A percentile compares a stretch with the other conserved stretches of the same genome.
Conservation (phyloP, 169 alveolate species). For the Neospora caninum region DNA sequence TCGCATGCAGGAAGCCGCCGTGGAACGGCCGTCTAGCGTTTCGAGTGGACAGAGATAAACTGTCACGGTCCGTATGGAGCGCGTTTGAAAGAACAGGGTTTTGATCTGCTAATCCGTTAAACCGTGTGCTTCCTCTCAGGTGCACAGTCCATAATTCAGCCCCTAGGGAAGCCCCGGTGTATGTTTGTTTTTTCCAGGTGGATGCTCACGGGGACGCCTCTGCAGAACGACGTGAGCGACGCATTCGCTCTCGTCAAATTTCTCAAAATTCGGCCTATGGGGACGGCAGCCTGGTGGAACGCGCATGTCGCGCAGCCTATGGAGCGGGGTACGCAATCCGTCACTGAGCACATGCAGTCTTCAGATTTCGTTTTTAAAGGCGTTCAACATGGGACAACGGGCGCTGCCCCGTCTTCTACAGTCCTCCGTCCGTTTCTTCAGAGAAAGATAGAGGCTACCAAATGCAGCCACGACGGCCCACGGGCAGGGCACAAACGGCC, state of each 20-base stretch:
- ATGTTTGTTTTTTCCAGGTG: conserved; percentile 73
- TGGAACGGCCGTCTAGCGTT: too few species aligned
- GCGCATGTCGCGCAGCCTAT: conserved; percentile 74
- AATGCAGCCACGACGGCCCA: not conserved
- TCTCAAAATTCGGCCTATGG: conserved; percentile 87
- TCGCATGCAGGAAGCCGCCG: too few species aligned
- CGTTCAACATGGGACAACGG: not conserved
- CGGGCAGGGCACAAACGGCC: too few species aligned
- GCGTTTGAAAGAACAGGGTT: too few species aligned
- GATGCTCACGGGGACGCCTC: conserved; percentile 95
- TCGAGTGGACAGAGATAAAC: too few species aligned
- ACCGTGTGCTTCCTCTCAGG: too few species aligned
- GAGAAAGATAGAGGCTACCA: not conserved
- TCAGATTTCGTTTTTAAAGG: not conserved
- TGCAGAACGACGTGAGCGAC: conserved; percentile 90
- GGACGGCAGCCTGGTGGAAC: conserved; percentile 83
- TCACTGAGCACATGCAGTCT: conserved; percentile 43
- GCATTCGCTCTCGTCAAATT: conserved; percentile 87
- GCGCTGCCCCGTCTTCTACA: not conserved
- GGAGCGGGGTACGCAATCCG: conserved; percentile 65
- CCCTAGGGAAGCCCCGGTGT: too few species aligned
- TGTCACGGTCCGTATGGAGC: too few species aligned
- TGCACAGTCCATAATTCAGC: too few species aligned
- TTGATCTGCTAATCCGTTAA: too few species aligned
- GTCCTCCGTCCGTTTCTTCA: not conserved